Base-by-base conservation (phyloP, 83 land plant genomes). In the Diphasiastrum complanatum region DNA sequence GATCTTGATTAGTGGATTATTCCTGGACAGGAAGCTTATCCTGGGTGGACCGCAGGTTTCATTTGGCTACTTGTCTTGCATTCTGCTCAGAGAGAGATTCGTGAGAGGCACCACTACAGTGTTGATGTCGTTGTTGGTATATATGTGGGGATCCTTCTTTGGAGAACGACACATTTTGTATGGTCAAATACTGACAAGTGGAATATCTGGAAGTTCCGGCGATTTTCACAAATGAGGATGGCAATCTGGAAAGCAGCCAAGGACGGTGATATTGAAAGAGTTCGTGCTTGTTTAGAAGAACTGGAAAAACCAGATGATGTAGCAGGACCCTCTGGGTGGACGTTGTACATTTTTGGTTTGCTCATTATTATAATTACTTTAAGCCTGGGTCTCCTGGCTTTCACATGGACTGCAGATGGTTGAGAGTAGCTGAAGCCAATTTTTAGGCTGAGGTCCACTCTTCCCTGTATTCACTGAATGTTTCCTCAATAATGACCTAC, bases 51-150 rank as follows among this genome's bases (percentile, higher is more conserved):
- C 8, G 85, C 95, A 12, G 84, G 68, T 27, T 36, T 81, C 25
- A 66, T 87, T 26, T 91, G 97, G 95, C 26, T 78, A 18, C 73
- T 87, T 32, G 97, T 91, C 11, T 36, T 79, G 45, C 97, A 91
- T 63, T 82, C 91, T 40, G 83, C 87, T 3, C 97, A 91, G 31
- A 75, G 95, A 45, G 97, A 87, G 72, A 69, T 91, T 29, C 78
- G 97, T 2, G 97, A 91, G 56, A 78, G 91, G 29, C 95, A 91
- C 58, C 97, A 91, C 47, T 87, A 91, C 73, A 80, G 71, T 63
- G 90, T 83, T n/a, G 97, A 87, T 49, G 82, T 83, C 51, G 65
- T 88, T 41, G 82, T 77, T 22, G 97, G 88, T 22, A 85, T 92
- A 26, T 92, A 92, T 56, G 84, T 88, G 34, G 97, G 95, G 5